Conservation (phyloP, 257 asterid species). For the Penstemon barbatus region DNA sequence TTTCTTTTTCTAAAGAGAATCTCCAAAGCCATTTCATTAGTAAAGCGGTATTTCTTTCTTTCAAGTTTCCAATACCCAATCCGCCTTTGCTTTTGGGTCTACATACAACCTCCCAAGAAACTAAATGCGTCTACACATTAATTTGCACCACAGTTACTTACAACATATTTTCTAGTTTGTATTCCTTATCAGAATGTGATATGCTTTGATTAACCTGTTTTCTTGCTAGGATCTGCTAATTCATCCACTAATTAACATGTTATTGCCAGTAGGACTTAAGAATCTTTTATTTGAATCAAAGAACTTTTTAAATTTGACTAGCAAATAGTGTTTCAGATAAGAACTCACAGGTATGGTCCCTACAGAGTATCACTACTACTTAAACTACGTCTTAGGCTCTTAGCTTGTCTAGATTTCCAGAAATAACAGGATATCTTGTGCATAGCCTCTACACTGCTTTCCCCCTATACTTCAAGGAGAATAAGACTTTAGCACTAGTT, state of each 20-base stretch:
- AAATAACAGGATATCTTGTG: neutral
- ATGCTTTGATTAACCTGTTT: neutral
- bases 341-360: neutral
- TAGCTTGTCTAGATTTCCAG: neutral
- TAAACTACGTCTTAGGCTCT: neutral
- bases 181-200: neutral
- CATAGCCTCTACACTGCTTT: neutral
- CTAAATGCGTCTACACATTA: neutral
- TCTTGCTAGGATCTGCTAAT: neutral
- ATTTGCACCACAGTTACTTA: neutral
- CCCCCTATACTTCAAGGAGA: conserved; percentile 9
- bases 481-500: conserved; percentile 1
- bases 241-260: conserved; percentile 11
- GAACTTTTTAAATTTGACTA: neutral
- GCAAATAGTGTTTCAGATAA: neutral
- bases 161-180: neutral
- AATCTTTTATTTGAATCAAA: neutral
- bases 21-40: too few relatives aligned
- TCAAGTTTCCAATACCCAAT: too few relatives aligned
- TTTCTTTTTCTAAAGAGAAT: too few relatives aligned
- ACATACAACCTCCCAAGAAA: too few relatives aligned
- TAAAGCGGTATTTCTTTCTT: too few relatives aligned
- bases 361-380: neutral
- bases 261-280: neutral
- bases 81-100: too few relatives aligned